phyloP scores from a whole-genome alignment of 352 stramenopile species.

The Globisporangium cylindrosporum region DNA sequence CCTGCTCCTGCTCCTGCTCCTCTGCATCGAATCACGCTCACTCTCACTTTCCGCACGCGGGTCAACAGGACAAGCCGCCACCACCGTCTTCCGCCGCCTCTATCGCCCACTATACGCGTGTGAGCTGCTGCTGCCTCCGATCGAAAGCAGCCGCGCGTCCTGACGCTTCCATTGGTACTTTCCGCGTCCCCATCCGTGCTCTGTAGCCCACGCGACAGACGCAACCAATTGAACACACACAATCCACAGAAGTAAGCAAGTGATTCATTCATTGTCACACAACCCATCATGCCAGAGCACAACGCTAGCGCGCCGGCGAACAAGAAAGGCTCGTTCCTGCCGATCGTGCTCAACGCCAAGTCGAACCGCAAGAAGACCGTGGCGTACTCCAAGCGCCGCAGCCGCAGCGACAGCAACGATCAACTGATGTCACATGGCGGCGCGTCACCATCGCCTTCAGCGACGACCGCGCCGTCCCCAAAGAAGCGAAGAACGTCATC shows the following conservation, averaged over 20 bases:
- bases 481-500: slow-evolving; percentile 1
- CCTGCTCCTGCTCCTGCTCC: not conserved
- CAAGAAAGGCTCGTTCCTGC: slow-evolving; percentile 40
- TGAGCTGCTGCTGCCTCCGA: not conserved
- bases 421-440: not conserved
- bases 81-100: not conserved
- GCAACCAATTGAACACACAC: not conserved
- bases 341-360: slow-evolving; percentile 32
- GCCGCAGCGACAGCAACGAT: slow-evolving; percentile 25
- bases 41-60: not conserved
- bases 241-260: not conserved
- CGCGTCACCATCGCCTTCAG: not conserved
- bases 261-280: not conserved
- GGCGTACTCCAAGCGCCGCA: slow-evolving; percentile 23
- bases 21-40: slow-evolving; percentile 1
- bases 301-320: not conserved
- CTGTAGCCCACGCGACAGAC: not conserved
- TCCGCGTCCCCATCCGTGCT: not conserved
- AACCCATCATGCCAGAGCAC: slow-evolving; percentile 26
- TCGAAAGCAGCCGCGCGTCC: not conserved
- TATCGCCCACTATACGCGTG: not conserved
- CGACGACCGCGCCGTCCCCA: not conserved
- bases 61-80: not conserved
- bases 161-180: not conserved
- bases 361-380: slow-evolving; percentile 30